phyloP scores from a whole-genome alignment of 768 basidiomycete genomes.

The Cyathus striatus region DNA sequence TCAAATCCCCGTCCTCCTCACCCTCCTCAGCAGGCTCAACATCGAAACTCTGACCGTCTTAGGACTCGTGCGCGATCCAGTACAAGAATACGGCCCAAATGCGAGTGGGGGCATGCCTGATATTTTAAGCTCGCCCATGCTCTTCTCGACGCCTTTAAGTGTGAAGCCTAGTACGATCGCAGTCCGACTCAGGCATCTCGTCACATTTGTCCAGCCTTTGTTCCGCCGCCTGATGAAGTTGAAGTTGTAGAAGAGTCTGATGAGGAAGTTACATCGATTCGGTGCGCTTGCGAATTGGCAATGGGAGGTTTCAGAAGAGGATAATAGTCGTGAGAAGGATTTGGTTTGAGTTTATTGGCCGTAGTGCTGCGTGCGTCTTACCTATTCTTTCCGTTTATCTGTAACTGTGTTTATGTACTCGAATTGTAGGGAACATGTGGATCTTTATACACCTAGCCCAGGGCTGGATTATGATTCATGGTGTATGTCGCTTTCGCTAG shows the following conservation, averaged over 20 bases:
- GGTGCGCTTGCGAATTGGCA: conserved; percentile 42
- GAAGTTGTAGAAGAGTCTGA: conserved; percentile 46
- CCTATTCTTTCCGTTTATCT: too few species aligned
- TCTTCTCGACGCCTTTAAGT: conserved; percentile 46
- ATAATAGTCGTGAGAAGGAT: conserved; percentile 59
- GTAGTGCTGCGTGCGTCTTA: too few species aligned
- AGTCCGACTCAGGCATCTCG: conserved; percentile 64
- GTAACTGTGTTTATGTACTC: too few species aligned
- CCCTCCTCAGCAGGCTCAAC: conserved; percentile 23
- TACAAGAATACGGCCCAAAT: conserved; percentile 33
- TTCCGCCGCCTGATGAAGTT: conserved; percentile 59
- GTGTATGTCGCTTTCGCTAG: too few species aligned
- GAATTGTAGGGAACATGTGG: conserved; percentile 57
- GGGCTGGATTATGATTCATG: too few species aligned
- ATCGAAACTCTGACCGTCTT: conserved; percentile 51
- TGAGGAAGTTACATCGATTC: conserved; percentile 49
- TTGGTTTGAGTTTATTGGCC: conserved; percentile 60
- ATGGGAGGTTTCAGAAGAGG: conserved; percentile 63
- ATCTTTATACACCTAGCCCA: conserved; percentile 40
- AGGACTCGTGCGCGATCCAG: conserved; percentile 51
- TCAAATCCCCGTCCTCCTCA: too few species aligned
- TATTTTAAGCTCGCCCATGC: conserved; percentile 45
- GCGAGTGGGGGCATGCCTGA: conserved; percentile 41
- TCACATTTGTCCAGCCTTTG: conserved; percentile 53
- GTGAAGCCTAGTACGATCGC: conserved; percentile 35